A percentile compares a stretch with the other conserved stretches of the same genome.
These are phyloP conservation scores for Pichia californica DNA, from an alignment of 805 yeast species.

Conservation along the genomic window DNA sequence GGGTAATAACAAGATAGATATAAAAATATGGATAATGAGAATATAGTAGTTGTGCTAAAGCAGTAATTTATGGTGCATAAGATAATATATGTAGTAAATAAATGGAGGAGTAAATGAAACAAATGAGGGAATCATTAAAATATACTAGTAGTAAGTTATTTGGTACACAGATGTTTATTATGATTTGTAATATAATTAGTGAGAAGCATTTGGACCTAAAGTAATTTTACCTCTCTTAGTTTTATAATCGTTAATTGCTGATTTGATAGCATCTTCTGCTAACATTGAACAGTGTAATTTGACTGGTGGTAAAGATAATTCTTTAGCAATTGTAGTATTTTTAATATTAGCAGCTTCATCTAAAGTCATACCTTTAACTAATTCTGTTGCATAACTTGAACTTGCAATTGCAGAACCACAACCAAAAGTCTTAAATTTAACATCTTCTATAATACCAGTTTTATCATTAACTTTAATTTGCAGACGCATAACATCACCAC, in stretches of 20 bases:
- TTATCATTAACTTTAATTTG: slow-evolving; percentile 90
- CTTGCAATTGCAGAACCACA: slow-evolving; percentile 98
- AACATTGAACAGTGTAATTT: slow-evolving; percentile 97
- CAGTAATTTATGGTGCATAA: too few relatives aligned
- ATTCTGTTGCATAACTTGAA: slow-evolving; percentile 88
- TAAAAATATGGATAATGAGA: too few relatives aligned
- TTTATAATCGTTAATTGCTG: slow-evolving; percentile 92
- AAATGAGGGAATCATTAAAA: too few relatives aligned
- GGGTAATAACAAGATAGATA: too few relatives aligned
- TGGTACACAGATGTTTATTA: too few relatives aligned
- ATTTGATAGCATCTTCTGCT: slow-evolving; percentile 97
- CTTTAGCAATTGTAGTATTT: slow-evolving; percentile 92
- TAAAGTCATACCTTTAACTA: slow-evolving; percentile 88
- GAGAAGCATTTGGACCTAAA: slow-evolving; percentile 49
- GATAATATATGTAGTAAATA: background rate
- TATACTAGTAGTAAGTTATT: too few relatives aligned
- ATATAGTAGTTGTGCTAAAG: too few relatives aligned
- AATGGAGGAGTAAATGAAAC: background rate
- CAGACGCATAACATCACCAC: slow-evolving; percentile 98
- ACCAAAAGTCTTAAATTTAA: slow-evolving; percentile 97
- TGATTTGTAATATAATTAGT: background rate
- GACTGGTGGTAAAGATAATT: slow-evolving; percentile 91
- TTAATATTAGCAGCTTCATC: slow-evolving; percentile 92
- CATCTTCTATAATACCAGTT: slow-evolving; percentile 88
- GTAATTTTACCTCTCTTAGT: slow-evolving; percentile 67